Conservation (phyloP, 2,329 filamentous ascomycete species). For the Botrytis elliptica region DNA sequence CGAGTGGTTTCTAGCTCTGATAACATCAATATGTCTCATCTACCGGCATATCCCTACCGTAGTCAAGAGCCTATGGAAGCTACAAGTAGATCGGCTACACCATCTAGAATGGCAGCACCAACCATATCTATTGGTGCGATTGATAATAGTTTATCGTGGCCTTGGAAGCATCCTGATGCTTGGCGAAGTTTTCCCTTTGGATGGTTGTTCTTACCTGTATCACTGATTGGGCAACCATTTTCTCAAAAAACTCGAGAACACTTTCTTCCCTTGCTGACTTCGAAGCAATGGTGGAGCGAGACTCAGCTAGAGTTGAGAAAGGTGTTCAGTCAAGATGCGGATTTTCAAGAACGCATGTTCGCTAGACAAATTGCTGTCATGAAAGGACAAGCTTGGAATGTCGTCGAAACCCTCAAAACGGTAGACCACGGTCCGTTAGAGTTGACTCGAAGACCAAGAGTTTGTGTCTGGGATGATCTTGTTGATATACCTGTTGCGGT, state of each 20-base stretch:
- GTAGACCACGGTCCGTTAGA: slow-evolving; percentile 90
- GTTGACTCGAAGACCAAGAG: slow-evolving; percentile 82
- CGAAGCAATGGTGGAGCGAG: slow-evolving; percentile 94
- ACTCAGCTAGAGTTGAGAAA: slow-evolving; percentile 83
- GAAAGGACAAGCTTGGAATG: slow-evolving; percentile 99
- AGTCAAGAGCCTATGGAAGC: slow-evolving; percentile 84
- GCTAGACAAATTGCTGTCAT: slow-evolving; percentile 97
- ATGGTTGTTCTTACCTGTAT: slow-evolving; percentile 96
- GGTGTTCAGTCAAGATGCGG: slow-evolving; percentile 87
- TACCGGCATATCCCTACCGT: slow-evolving; percentile 64
- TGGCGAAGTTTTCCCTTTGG: slow-evolving; percentile 90
- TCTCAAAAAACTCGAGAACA: slow-evolving; percentile 91
- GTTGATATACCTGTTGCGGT: slow-evolving; percentile 95
- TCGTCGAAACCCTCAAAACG: slow-evolving; percentile 94
- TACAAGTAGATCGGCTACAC: slow-evolving; percentile 48
- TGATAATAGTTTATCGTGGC: slow-evolving; percentile 97
- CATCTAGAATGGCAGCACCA: slow-evolving; percentile 33
- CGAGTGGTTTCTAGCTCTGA: slow-evolving; percentile 44
- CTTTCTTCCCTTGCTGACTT: slow-evolving; percentile 93
- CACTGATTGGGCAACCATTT: slow-evolving; percentile 92
- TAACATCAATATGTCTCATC: slow-evolving; percentile 27
- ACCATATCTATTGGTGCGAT: slow-evolving; percentile 83
- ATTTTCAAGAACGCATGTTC: slow-evolving; percentile 99
- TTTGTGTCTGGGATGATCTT: slow-evolving; percentile 97
- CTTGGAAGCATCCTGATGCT: slow-evolving; percentile 68